A percentile compares a stretch with the other conserved stretches of the same genome.
Conservation (phyloP, 305 asterid genomes). For the Andrographis paniculata region DNA sequence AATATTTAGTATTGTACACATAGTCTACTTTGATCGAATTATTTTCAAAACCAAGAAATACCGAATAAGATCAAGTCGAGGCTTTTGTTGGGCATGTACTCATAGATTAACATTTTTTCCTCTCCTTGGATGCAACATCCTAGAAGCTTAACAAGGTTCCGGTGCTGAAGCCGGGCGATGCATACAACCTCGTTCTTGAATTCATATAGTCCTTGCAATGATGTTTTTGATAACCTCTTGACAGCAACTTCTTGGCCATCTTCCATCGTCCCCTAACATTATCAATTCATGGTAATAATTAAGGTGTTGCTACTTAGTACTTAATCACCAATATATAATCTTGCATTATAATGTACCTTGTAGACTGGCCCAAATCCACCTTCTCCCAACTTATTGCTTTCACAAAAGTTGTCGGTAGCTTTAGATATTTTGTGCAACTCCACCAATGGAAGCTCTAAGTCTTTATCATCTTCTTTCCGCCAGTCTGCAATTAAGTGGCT, state of each 20-base stretch:
- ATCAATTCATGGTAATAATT: too few relatives aligned
- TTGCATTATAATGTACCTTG: slow-evolving; percentile 27
- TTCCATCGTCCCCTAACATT: slow-evolving; percentile 21
- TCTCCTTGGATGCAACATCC: slow-evolving; percentile 31
- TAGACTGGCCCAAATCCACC: slow-evolving; percentile 43
- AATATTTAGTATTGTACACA: too few relatives aligned
- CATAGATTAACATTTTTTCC: slow-evolving; percentile 27
- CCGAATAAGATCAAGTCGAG: slow-evolving; percentile 31
- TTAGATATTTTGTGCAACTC: slow-evolving; percentile 5
- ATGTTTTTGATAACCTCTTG: slow-evolving; percentile 28
- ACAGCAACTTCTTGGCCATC: slow-evolving; percentile 34
- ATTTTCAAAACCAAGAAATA: too few relatives aligned
- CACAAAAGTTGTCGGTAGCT: slow-evolving; percentile 35
- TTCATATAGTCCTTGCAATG: slow-evolving; percentile 30
- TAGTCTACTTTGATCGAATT: too few relatives aligned
- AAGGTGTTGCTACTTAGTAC: too few relatives aligned
- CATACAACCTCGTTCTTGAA: slow-evolving; percentile 31
- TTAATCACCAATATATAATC: too few relatives aligned
- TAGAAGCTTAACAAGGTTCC: slow-evolving; percentile 34
- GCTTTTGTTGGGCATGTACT: too few relatives aligned
- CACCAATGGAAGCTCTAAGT: slow-evolving; percentile 22
- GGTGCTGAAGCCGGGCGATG: slow-evolving; percentile 35
- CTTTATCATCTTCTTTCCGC: slow-evolving; percentile 10
- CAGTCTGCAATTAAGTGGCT: not conserved
- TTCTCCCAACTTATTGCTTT: slow-evolving; percentile 31